Percentiles rank a stretch among this genome's conserved stretches.
Evolutionary conservation across 2,329 filamentous ascomycete species (phyloP).

Genomic region (Coniochaeta hoffmannii): DNA sequence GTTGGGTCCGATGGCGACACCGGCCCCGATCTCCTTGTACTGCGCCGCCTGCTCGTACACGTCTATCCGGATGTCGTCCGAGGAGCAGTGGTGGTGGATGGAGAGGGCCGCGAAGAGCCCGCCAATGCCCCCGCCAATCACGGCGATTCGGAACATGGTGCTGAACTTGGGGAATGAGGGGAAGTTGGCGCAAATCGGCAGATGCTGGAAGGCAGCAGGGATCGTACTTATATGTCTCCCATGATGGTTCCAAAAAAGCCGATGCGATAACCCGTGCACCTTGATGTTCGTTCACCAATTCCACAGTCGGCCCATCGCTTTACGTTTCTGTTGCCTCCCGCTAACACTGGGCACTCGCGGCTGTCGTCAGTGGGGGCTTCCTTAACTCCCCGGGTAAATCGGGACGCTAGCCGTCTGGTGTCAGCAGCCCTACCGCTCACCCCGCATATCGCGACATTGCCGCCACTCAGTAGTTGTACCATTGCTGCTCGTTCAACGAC

Average conservation of each 20-base stretch:
- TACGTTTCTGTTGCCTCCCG: no score
- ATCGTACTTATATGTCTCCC: no score
- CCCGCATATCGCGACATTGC: background rate
- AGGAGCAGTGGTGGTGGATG: constrained; percentile 1
- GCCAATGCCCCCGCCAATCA: background rate
- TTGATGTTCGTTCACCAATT: no score
- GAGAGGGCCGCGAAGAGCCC: constrained; percentile 1
- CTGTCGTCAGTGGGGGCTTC: no score
- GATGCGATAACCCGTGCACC: no score
- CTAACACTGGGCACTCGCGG: no score
- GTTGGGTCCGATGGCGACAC: background rate
- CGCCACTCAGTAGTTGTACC: background rate
- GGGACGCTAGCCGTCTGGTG: no score
- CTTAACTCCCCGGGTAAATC: no score
- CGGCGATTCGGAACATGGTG: background rate
- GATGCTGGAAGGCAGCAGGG: background rate
- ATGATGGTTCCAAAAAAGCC: no score
- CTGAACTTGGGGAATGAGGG: no score
- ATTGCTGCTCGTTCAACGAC: constrained; percentile 1
- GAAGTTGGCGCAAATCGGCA: background rate
- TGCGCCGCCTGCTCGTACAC: constrained; percentile 1
- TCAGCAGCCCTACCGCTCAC: no score
- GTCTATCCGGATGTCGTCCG: background rate
- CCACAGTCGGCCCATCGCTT: no score
- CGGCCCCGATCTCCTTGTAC: constrained; percentile 1